Conservation (phyloP, 1,284 basidiomycete species). For the Xanthoconium separans region DNA sequence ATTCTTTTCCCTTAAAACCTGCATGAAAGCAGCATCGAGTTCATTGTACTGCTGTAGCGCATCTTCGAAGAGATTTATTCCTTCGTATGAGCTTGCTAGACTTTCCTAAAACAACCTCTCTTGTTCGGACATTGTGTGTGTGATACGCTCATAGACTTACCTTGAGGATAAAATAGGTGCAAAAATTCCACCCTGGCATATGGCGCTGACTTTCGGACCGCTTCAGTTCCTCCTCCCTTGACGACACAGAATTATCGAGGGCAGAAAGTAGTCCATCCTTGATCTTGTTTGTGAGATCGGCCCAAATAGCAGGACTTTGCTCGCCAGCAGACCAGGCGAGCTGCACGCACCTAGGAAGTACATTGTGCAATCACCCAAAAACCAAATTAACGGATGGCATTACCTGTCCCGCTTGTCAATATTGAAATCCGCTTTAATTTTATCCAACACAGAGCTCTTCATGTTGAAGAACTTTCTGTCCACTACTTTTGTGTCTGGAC, state of each 20-base stretch:
- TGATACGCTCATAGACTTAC: slow-evolving; percentile 39
- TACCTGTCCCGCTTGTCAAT: slow-evolving; percentile 85
- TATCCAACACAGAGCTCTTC: slow-evolving; percentile 85
- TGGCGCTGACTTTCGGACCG: slow-evolving; percentile 83
- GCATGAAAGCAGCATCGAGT: slow-evolving; percentile 84
- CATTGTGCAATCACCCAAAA: slow-evolving; percentile 19
- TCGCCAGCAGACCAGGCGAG: slow-evolving; percentile 66
- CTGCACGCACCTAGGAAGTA: slow-evolving; percentile 68
- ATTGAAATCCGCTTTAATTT: slow-evolving; percentile 93
- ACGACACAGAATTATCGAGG: slow-evolving; percentile 77
- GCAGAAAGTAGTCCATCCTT: slow-evolving; percentile 86
- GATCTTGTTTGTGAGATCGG: slow-evolving; percentile 83
- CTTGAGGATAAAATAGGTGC: slow-evolving; percentile 94
- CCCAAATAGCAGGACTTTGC: slow-evolving; percentile 84
- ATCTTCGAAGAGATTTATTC: slow-evolving; percentile 87
- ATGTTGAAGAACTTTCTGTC: slow-evolving; percentile 75
- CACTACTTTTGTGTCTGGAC: slow-evolving; percentile 60
- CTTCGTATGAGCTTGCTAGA: slow-evolving; percentile 89
- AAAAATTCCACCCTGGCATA: slow-evolving; percentile 96
- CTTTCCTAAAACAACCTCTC: slow-evolving; percentile 67
- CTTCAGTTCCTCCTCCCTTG: slow-evolving; percentile 85
- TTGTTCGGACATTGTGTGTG: neutral
- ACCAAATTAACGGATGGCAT: slow-evolving; percentile 21
- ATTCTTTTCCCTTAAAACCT: slow-evolving; percentile 78
- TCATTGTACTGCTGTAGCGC: slow-evolving; percentile 89